Evolutionary conservation across 1,284 basidiomycete species (phyloP).

Genomic region (Ganoderma meredithae): DNA sequence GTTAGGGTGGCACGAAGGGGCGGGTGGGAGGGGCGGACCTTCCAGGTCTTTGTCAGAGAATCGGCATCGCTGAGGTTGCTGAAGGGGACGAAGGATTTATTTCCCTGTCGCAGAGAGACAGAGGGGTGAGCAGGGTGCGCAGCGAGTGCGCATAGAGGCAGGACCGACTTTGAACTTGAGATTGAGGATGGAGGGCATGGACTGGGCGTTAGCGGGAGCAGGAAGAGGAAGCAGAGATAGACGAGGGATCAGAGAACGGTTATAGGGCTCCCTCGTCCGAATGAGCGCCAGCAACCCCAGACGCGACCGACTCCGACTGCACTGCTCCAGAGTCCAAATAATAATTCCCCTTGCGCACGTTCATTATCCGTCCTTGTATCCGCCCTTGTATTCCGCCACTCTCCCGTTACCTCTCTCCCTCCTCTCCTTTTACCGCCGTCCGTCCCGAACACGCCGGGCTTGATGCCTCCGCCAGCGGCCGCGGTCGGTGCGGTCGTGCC

Average conservation of each 20-base stretch:
- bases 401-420: not conserved
- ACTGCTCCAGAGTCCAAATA: constrained; percentile 2
- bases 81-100: constrained; percentile 90
- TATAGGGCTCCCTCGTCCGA: constrained; percentile 38
- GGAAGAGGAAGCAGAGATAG: constrained; percentile 36
- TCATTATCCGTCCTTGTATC: not conserved
- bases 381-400: not conserved
- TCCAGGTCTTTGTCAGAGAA: constrained; percentile 86
- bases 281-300: constrained; percentile 19
- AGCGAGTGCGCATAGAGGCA: constrained; percentile 23
- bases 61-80: constrained; percentile 84
- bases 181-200: constrained; percentile 84
- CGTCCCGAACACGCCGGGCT: constrained; percentile 12
- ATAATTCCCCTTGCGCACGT: constrained; percentile 2
- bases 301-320: not conserved
- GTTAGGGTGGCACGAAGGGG: constrained; percentile 9
- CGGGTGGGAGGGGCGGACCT: constrained; percentile 51
- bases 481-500: constrained; percentile 29
- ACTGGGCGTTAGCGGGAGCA: constrained; percentile 34
- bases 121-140: constrained; percentile 34
- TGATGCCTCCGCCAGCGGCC: not conserved
- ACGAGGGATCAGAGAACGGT: constrained; percentile 32
- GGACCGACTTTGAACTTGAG: constrained; percentile 82
- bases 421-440: constrained; percentile 1
- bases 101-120: constrained; percentile 62